Conservation (phyloP, 768 basidiomycete species). For the Suillus spraguei region DNA sequence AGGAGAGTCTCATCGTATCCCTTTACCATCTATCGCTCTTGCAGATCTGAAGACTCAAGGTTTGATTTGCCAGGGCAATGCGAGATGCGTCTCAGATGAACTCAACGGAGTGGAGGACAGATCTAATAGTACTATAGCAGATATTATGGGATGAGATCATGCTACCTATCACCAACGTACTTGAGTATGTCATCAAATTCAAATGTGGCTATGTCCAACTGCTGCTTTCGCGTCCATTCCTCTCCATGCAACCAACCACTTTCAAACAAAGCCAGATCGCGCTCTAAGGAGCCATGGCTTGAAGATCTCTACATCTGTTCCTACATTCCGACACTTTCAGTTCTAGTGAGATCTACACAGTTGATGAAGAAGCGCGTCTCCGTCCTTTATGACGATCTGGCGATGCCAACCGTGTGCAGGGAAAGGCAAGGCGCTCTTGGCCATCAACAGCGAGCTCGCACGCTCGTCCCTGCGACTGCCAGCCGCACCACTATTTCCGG, state of each 20-base stretch:
- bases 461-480: neutral
- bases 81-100: neutral
- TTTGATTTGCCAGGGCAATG: neutral
- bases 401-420: neutral
- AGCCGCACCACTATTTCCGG: slow-evolving; percentile 14
- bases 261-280: neutral
- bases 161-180: neutral
- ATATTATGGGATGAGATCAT: neutral
- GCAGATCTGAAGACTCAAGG: neutral
- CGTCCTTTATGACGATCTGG: neutral
- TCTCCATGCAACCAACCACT: neutral
- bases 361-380: neutral
- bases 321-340: neutral
- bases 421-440: neutral
- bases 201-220: neutral
- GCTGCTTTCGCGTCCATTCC: neutral
- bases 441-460: neutral
- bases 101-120: neutral
- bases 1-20: neutral
- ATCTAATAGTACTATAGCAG: neutral
- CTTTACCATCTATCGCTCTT: neutral
- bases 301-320: neutral
- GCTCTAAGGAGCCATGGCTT: neutral
- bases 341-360: neutral
- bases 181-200: neutral